Evolutionary conservation across 805 yeast genomes (phyloP), one percentile per base, ranked within the genome.

Genomic region (Brettanomyces naardenensis): DNA sequence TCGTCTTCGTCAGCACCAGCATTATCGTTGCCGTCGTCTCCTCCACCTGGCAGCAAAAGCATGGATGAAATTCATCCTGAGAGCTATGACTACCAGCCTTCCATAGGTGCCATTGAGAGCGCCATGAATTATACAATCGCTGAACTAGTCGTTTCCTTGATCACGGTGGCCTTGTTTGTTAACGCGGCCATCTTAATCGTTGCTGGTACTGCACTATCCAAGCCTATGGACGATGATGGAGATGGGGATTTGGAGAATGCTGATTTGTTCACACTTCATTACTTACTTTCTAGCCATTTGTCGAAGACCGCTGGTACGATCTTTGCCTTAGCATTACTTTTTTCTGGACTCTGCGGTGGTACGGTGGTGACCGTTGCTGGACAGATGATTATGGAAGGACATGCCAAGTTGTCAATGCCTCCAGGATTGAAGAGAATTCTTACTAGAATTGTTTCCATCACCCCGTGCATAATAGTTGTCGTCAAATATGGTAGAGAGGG

Each of bases 301-400:
- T 83, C 95, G 1, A 81, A 84, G 13, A 76, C 88, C 5, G 97
- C 96, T 1, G 97, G 95, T 5, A 65, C 84, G 7, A 80, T 88
- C 0, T 88, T 89, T 66, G 96, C 95, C 0, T 60, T 87, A 35
- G 96, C 96, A 1, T 72, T 88, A 60, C 65, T 88, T 33, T 88
- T 84, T 54, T 80, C 90, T 11, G 97, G 97, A n/a, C 90, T 88
- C 53, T 80, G 92, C 51, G 96, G 96, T 2, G 96, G 96, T 30
- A 84, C 90, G 28, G 95, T 88, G 15, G 88, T 95, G 54, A 89
- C 96, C 0, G 69, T 89, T 51, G 89, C 96, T 2, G 95, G 96
- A 27, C 96, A 88, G 56, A 85, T 86, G 77, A 94, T 88, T 6
- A 78, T 86, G 51, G 95, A 88, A 57, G 97, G 97, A 1, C 89